A percentile compares a stretch with the other conserved stretches of the same genome.
Conservation (phyloP, 2,329 filamentous ascomycete species). For the Sporothrix schenckii region DNA sequence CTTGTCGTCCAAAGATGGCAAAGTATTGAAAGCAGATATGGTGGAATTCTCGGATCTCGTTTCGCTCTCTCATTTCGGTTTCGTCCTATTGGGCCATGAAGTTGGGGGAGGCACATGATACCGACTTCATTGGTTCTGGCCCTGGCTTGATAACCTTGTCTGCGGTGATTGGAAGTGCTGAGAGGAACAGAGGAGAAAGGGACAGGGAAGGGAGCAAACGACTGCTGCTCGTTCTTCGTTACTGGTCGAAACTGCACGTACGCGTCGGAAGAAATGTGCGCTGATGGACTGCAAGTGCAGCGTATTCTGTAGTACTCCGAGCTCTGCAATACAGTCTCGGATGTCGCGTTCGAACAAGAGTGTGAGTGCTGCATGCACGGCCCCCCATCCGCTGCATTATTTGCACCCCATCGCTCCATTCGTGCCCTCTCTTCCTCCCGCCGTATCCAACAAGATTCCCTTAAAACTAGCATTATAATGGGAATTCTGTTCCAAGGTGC, state of each 20-base stretch:
- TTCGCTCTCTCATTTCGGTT: neutral
- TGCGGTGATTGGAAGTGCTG: neutral
- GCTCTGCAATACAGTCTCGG: slow-evolving; percentile 6
- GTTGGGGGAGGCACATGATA: neutral
- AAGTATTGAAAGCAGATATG: slow-evolving; percentile 26
- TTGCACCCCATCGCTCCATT: slow-evolving; percentile 13
- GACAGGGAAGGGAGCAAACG: neutral
- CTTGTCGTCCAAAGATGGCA: slow-evolving; percentile 15
- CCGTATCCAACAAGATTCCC: slow-evolving; percentile 35
- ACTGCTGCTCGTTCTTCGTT: neutral
- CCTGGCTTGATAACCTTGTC: neutral
- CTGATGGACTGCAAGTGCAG: neutral
- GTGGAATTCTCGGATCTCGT: neutral
- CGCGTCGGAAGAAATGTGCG: slow-evolving; percentile 1
- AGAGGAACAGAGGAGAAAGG: neutral
- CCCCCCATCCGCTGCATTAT: slow-evolving; percentile 1
- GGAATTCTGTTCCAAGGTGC: neutral
- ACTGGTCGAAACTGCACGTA: neutral
- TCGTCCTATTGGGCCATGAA: slow-evolving; percentile 8
- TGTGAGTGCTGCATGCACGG: slow-evolving; percentile 28
- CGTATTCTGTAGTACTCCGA: neutral
- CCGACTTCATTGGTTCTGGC: slow-evolving; percentile 16
- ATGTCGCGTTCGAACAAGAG: neutral
- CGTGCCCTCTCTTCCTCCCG: neutral
- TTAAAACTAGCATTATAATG: slow-evolving; percentile 37